These are phyloP conservation scores for Achaetomiella virescens DNA, from an alignment of 495 filamentous ascomycete species.

Conservation along the genomic window DNA sequence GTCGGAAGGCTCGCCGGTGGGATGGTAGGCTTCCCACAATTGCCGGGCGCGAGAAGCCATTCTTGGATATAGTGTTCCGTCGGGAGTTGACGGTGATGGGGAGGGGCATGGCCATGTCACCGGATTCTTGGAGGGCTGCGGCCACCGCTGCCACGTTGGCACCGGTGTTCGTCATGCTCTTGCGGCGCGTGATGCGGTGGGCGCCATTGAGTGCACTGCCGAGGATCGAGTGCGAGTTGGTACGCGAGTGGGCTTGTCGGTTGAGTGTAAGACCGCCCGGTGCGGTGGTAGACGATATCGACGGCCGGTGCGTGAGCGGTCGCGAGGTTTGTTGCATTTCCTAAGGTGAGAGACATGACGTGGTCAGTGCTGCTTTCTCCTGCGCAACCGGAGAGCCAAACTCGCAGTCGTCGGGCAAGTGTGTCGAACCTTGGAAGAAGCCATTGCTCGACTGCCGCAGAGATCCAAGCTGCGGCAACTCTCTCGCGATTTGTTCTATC, in stretches of 20 bases:
- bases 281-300: conserved; percentile 36
- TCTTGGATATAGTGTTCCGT: conserved; percentile 48
- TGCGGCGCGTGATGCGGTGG: conserved; percentile 85
- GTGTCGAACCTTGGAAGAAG: conserved; percentile 46
- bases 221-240: conserved; percentile 77
- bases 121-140: conserved; percentile 55
- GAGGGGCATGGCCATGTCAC: conserved; percentile 47
- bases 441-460: conserved; percentile 38
- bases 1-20: conserved; percentile 44
- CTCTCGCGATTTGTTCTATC: conserved; percentile 18
- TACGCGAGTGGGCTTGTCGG: conserved; percentile 57
- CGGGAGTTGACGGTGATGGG: conserved; percentile 43
- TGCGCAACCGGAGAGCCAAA: conserved; percentile 16
- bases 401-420: conserved; percentile 25
- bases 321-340: conserved; percentile 45
- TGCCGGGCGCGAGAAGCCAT: conserved; percentile 34
- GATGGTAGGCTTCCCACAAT: conserved; percentile 52
- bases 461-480: conserved; percentile 15
- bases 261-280: conserved; percentile 34
- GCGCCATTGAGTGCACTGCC: conserved; percentile 61
- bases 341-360: conserved; percentile 27
- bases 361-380: conserved; percentile 33
- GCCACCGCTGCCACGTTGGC: conserved; percentile 70
- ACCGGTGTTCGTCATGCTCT: conserved; percentile 76
- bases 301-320: conserved; percentile 46